Percentiles rank a stretch among this genome's conserved stretches.
Evolutionary conservation across 768 basidiomycete species (phyloP).

Genomic region (Tricholoma terreum): DNA sequence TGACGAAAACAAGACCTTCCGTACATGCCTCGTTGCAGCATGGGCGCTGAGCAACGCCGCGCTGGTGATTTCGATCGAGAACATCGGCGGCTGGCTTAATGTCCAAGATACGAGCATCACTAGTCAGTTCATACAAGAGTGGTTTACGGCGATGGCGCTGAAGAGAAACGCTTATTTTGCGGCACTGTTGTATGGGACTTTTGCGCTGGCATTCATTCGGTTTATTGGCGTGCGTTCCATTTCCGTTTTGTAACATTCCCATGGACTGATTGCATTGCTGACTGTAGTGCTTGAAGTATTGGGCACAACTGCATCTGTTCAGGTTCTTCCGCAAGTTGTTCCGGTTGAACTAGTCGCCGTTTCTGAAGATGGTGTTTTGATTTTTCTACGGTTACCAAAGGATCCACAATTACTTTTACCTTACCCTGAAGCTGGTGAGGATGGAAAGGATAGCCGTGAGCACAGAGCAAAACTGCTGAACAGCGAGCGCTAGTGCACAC

Average conservation of each 20-base stretch:
- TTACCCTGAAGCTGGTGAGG: not conserved
- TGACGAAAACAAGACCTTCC: slow-evolving; percentile 81
- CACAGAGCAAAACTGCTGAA: too few species aligned
- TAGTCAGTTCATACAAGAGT: slow-evolving; percentile 26
- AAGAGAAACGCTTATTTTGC: slow-evolving; percentile 59
- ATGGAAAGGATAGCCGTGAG: too few species aligned
- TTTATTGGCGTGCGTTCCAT: slow-evolving; percentile 52
- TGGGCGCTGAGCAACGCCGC: slow-evolving; percentile 69
- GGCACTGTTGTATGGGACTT: slow-evolving; percentile 61
- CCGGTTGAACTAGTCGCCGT: slow-evolving; percentile 13
- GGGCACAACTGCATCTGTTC: slow-evolving; percentile 18
- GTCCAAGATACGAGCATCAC: slow-evolving; percentile 33
- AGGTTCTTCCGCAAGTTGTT: slow-evolving; percentile 18
- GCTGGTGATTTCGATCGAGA: slow-evolving; percentile 58
- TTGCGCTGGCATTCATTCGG: slow-evolving; percentile 52
- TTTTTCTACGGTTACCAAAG: not conserved
- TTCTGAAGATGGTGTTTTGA: not conserved
- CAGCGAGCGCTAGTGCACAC: too few species aligned
- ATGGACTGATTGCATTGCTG: not conserved
- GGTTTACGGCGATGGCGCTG: slow-evolving; percentile 26
- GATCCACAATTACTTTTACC: not conserved
- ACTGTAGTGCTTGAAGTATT: slow-evolving; percentile 21
- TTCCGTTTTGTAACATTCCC: not conserved
- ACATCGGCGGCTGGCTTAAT: slow-evolving; percentile 43
- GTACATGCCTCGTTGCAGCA: slow-evolving; percentile 70